Evolutionary conservation across 2,329 filamentous ascomycete species (phyloP), one percentile per base, ranked within the genome.

Genomic region (Akanthomyces lecanii): DNA sequence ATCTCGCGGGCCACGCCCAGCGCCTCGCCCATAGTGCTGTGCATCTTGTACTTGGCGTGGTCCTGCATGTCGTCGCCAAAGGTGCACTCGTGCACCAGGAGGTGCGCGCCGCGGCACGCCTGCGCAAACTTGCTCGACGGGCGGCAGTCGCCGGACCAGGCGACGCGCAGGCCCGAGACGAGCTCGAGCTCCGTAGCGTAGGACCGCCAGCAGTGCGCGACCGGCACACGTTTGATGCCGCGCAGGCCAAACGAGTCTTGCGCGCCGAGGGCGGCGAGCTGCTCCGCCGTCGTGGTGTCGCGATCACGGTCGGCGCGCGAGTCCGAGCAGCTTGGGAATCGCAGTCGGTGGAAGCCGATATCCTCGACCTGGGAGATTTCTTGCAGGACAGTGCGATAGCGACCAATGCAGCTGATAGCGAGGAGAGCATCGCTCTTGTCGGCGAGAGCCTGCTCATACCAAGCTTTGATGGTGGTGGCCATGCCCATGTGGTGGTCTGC

Each of bases 401-500:
- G 83, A 5, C 76, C 68, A 63, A 92, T 85, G 11, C 90, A 90
- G 18, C 90, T 84, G 44, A 98, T 76, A 56, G 85, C 80, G 10
- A 96, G 81, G 52, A 79, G 81, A 47, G 65, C 73, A 64, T 69
- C 74, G 6, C 70, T 77, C 54, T 65, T 68, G n/a, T 76, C 67
- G 10, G 51, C 53, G 16, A 77, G 65, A 47, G 77, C 82, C 66
- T 76, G 78, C 50, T 87, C 82, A 61, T 91, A 86, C 91, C 92
- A 97, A 6, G 90, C 90, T 70, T 85, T 88, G 70, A 98, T 85
- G n/a, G 98, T 79, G 6, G 87, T 85, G n/a, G 85, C 82, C 1
- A 87, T 90, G 33, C 95, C 95, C 23, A 99, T 83, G 72, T 98
- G 95, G 76, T 99, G 95, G 76, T 99, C 95, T 5, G 95, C 95